Conservation (phyloP, 2,329 filamentous ascomycete genomes). For the Atkinsonella texensis region DNA sequence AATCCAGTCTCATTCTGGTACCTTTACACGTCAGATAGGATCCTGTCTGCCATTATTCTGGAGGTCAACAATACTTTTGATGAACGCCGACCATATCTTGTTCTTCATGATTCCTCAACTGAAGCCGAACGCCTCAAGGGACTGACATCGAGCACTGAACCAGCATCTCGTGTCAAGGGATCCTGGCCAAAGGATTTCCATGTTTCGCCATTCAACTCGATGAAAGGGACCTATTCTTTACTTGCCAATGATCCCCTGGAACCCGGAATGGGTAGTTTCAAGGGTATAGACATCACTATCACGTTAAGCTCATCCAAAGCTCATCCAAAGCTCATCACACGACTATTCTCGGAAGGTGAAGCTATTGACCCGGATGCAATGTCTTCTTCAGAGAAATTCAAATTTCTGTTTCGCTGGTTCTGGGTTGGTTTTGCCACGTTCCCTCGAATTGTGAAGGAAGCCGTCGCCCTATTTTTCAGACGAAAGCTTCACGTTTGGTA, state of each 20-base stretch:
- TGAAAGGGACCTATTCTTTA: slow-evolving; percentile 42
- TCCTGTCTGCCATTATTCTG: slow-evolving; percentile 52
- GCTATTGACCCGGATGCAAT: slow-evolving; percentile 38
- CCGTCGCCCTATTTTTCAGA: slow-evolving; percentile 41
- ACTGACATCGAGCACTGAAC: neutral
- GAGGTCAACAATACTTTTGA: slow-evolving; percentile 72
- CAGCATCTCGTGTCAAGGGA: slow-evolving; percentile 27
- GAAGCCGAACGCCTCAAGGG: slow-evolving; percentile 9
- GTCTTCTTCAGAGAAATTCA: slow-evolving; percentile 26
- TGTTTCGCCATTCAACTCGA: slow-evolving; percentile 62
- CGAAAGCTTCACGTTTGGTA: slow-evolving; percentile 51
- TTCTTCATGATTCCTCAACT: slow-evolving; percentile 15
- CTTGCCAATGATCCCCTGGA: slow-evolving; percentile 33
- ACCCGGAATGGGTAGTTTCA: slow-evolving; percentile 23
- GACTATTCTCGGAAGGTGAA: slow-evolving; percentile 40
- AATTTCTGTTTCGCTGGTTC: slow-evolving; percentile 46
- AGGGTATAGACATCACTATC: slow-evolving; percentile 45
- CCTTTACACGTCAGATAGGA: slow-evolving; percentile 47
- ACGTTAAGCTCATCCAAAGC: slow-evolving; percentile 47
- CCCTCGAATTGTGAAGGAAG: slow-evolving; percentile 52
- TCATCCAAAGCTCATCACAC: slow-evolving; percentile 48
- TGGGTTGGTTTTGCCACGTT: slow-evolving; percentile 57
- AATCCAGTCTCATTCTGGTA: slow-evolving; percentile 75
- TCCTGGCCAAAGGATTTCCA: slow-evolving; percentile 62
- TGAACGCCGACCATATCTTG: slow-evolving; percentile 40